Percentiles rank a stretch among this genome's conserved stretches.
Evolutionary conservation across 1,139 yeast species (phyloP).

Genomic region (Hansenula anomala): DNA sequence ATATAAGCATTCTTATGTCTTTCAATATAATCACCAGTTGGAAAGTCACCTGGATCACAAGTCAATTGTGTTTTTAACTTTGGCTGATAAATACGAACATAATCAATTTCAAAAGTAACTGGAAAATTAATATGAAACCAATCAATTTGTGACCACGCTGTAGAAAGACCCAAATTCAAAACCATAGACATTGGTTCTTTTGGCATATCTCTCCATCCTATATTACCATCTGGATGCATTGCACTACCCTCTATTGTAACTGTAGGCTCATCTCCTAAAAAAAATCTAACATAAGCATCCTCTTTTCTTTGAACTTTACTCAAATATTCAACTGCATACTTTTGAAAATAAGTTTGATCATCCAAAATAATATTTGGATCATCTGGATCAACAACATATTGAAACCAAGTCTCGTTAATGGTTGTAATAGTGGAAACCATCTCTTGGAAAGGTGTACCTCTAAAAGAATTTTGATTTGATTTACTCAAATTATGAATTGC

Average conservation of each 20-base stretch:
- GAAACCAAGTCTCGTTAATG: slow-evolving; percentile 53
- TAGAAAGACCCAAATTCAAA: slow-evolving; percentile 54
- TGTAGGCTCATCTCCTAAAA: slow-evolving; percentile 51
- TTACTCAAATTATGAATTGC: slow-evolving; percentile 42
- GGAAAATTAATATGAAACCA: slow-evolving; percentile 55
- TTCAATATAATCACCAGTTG: slow-evolving; percentile 70
- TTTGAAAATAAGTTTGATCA: slow-evolving; percentile 35
- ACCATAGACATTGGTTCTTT: slow-evolving; percentile 63
- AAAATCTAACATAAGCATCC: slow-evolving; percentile 51
- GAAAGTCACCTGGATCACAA: slow-evolving; percentile 64
- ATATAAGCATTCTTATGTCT: slow-evolving; percentile 57
- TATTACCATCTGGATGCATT: slow-evolving; percentile 54
- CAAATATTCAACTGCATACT: slow-evolving; percentile 49
- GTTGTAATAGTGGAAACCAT: slow-evolving; percentile 52
- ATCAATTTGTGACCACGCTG: slow-evolving; percentile 59
- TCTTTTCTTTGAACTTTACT: slow-evolving; percentile 28
- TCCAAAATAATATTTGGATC: slow-evolving; percentile 2
- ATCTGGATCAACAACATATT: slow-evolving; percentile 35
- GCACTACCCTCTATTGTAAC: slow-evolving; percentile 43
- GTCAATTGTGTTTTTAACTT: slow-evolving; percentile 35
- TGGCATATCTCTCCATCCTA: slow-evolving; percentile 55
- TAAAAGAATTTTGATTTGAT: slow-evolving; percentile 48
- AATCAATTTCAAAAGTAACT: slow-evolving; percentile 43
- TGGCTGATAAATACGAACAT: slow-evolving; percentile 60
- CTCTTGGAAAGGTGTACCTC: slow-evolving; percentile 61